Base-by-base conservation (phyloP, 1,284 basidiomycete species). In the Microbotryum scabiosae region DNA sequence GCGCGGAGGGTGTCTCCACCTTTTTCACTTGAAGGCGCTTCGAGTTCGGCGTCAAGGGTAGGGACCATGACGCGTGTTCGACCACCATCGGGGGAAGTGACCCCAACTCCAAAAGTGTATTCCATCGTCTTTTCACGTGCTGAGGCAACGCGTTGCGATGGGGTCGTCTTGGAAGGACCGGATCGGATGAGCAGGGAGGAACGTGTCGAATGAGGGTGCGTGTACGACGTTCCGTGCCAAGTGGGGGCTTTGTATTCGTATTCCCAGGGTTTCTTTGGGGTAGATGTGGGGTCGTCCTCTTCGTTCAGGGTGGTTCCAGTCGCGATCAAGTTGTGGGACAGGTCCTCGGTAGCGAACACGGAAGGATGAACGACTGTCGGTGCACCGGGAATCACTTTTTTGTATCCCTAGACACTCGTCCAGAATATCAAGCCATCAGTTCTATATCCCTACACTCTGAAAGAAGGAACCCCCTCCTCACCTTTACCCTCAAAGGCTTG, bases 1-100 rank as follows among this genome's bases (percentile, higher is more conserved):
- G 86, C 87, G 70, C 83, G 84, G 72, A 89, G 67, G 21, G 49
- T 21, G 2, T 45, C 18, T 26, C 32, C 47, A 6, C 12, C 12
- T 21, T 21, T 47, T 21, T 48, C 6, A 43, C 26, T 14, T 12
- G 50, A 49, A 2, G n/a, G 14, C 25, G 41, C 43, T 25, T 23
- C n/a, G 26, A 32, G 9, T 45, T 16, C 45, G 6, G 12, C 51
- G 9, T 51, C 36, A 20, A 48, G 30, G 3, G 47, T n/a, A 3
- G 32, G 46, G 26, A 50, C 28, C n/a, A 55, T 47, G 23, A 52
- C 2, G 23, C 51, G 21, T 4, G 36, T 41, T 41, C 36, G 9
- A 41, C 36, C 50, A 30, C 26, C 51, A 0, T 32, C 51, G n/a
- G 36, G 43, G 20, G 7, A 6, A n/a, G 21, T 20, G n/a, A 44